A percentile compares a stretch with the other conserved stretches of the same genome.
Evolutionary conservation across 805 yeast genomes (phyloP).

Genomic region (Lipomyces chichibuensis): DNA sequence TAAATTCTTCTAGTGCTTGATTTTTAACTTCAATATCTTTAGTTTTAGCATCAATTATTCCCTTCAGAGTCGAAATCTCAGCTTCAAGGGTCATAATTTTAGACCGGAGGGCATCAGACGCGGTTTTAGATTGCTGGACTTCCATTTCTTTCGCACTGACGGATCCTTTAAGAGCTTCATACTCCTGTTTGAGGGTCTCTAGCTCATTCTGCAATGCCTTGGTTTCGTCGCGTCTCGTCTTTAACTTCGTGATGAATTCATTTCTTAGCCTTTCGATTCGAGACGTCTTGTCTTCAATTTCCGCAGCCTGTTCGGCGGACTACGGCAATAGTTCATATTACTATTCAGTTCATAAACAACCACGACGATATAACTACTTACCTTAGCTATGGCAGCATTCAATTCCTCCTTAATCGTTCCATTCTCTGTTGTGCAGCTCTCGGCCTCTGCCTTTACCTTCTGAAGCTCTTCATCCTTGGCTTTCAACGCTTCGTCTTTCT

Average conservation of each 20-base stretch:
- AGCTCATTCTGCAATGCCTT: slow-evolving; percentile 31
- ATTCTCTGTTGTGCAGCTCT: slow-evolving; percentile 20
- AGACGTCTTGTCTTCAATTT: neutral
- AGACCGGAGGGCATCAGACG: slow-evolving; percentile 37
- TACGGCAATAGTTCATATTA: neutral
- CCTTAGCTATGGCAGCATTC: neutral
- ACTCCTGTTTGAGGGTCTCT: slow-evolving; percentile 31
- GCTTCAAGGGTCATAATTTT: slow-evolving; percentile 18
- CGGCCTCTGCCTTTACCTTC: slow-evolving; percentile 25
- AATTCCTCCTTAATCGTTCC: slow-evolving; percentile 10
- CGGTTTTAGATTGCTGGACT: slow-evolving; percentile 34
- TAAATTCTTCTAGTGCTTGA: slow-evolving; percentile 13
- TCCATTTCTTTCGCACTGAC: slow-evolving; percentile 33
- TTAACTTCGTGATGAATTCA: slow-evolving; percentile 39
- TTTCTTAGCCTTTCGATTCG: slow-evolving; percentile 28
- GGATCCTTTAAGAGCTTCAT: slow-evolving; percentile 34
- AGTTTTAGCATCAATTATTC: slow-evolving; percentile 22
- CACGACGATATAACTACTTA: neutral
- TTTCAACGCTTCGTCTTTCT: slow-evolving; percentile 20
- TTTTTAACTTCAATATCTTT: slow-evolving; percentile 22
- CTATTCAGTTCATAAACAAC: neutral
- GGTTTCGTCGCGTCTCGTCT: slow-evolving; percentile 18
- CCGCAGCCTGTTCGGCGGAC: neutral
- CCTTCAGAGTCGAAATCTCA: slow-evolving; percentile 30
- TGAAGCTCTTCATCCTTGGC: slow-evolving; percentile 17